Base-by-base conservation (phyloP, 805 yeast species). In the Saccharomycopsis fibuligera region DNA sequence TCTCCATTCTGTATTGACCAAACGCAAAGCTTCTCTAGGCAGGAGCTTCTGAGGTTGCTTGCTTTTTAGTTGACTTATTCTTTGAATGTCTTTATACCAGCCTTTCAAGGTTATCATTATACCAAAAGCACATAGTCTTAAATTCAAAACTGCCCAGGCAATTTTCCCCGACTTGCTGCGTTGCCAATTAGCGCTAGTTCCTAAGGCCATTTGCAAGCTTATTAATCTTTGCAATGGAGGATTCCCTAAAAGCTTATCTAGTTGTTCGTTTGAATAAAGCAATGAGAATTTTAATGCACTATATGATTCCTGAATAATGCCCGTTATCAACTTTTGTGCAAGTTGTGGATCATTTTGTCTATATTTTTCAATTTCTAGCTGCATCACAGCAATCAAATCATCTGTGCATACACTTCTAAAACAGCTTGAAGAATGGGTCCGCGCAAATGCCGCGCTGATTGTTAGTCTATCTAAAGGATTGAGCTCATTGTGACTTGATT, bases 221-320 rank as follows among this genome's bases (percentile, higher is more conserved):
- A 87, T 64, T 42, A 88, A 65, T 46, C 83, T 74, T 58, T 86
- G 96, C 45, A 86, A 68, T 1, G 93, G 88, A 10, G 91, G 91
- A 57, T 81, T 81, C 17, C 82, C 81, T 35, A 87, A 65, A 52
- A 86, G 68, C 58, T 82, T 81, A 58, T 87, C 96, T 2, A 84
- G 79, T 43, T 81, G 84, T 48, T 86, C 96, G 47, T 79, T 77
- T 5, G 81, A 74, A 42, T 79, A 77, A 58, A 83, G 86, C 47
- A 87, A 70, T 29, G 80, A 78, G 57, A 87, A 81, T 58, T 79
- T 83, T 52, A 88, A 74, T 0, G 93, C 81, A n/a, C 80, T 66
- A 59, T 87, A 95, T 2, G 82, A 72, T 60, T 88, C 96, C 47
- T 75, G 69, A 16, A 83, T 60, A 2, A 83, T 64, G 1, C 75